Evolutionary conservation across 805 yeast genomes (phyloP).

Genomic region (Kodamaea leandrae): DNA sequence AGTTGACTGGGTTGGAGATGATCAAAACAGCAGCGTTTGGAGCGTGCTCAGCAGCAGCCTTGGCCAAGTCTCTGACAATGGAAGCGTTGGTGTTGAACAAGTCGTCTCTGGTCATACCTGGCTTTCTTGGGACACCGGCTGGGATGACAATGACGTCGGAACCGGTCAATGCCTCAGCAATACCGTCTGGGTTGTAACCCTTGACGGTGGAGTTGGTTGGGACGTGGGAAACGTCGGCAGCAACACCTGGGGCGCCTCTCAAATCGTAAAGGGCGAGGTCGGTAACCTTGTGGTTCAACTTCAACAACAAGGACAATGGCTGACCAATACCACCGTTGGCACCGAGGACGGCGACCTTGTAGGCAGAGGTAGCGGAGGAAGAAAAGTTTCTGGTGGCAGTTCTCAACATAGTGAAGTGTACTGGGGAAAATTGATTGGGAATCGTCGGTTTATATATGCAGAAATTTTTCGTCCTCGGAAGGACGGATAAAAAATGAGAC

Average conservation of each 20-base stretch:
- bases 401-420: constrained; percentile 47
- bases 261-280: constrained; percentile 84
- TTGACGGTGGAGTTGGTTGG: constrained; percentile 87
- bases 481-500: background rate
- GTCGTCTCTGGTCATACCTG: constrained; percentile 98
- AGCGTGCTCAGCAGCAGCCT: constrained; percentile 74
- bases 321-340: constrained; percentile 94
- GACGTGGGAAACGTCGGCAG: constrained; percentile 91
- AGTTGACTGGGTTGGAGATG: constrained; percentile 95
- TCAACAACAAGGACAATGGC: constrained; percentile 78
- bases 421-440: background rate
- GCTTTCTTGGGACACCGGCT: constrained; percentile 98
- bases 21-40: constrained; percentile 82
- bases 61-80: constrained; percentile 89
- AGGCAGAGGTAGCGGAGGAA: constrained; percentile 60
- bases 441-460: constrained; percentile 5
- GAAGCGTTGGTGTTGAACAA: constrained; percentile 94
- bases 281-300: constrained; percentile 85
- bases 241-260: constrained; percentile 94
- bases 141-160: constrained; percentile 90
- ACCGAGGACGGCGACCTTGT: constrained; percentile 74
- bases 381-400: constrained; percentile 64
- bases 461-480: background rate
- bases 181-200: constrained; percentile 83
- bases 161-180: constrained; percentile 67